Base-by-base conservation (phyloP, 2,329 filamentous ascomycete species). In the Amphichorda felina region DNA sequence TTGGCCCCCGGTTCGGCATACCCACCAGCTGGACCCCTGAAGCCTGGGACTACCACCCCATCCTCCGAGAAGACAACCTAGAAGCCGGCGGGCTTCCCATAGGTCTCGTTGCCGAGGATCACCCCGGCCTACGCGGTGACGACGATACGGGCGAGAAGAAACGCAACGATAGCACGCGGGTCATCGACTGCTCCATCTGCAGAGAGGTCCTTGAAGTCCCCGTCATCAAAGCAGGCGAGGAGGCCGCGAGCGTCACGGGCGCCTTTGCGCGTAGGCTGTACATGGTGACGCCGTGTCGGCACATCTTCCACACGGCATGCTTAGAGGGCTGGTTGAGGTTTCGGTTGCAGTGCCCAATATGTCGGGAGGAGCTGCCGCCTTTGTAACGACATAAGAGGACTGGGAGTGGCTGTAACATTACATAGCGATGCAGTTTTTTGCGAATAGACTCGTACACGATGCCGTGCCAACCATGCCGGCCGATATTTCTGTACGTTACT, bases 281-380 rank as follows among this genome's bases (percentile, higher is more conserved):
- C 60, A 98, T 98, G 91, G 85, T 96, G 16, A 98, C 91, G 38
- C 91, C 91, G 33, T 98, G 91, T 57, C 68, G 88, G 37, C 91
- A 98, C 61, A 87, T 96, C 33, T 98, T 98, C 55, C 91, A 98
- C 54, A 91, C 79, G 38, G 66, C 71, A 22, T 98, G 91, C 57
- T 62, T 98, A 45, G 89, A 96, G 60, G 87, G 86, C 27, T 96
- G 91, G 91, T 91, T 98, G 82, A 73, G 84, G 52, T 87, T 93
- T 55, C 66, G 89, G 39, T 59, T 98, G 50, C 86, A 94, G 61
- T 98, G 91, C 60, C 91, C 91, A 1, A 95, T 94, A 45, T 96
- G 91, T 59, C 72, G 91, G 25, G 40, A 41, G 18, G 40, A 41
- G 33, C 26, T 41, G 27, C 40, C 40, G 22, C 37, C 40, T 1